phyloP scores from a whole-genome alignment of 225 moss, liverwort and hornwort species.

The Sphagnum tenellum region DNA sequence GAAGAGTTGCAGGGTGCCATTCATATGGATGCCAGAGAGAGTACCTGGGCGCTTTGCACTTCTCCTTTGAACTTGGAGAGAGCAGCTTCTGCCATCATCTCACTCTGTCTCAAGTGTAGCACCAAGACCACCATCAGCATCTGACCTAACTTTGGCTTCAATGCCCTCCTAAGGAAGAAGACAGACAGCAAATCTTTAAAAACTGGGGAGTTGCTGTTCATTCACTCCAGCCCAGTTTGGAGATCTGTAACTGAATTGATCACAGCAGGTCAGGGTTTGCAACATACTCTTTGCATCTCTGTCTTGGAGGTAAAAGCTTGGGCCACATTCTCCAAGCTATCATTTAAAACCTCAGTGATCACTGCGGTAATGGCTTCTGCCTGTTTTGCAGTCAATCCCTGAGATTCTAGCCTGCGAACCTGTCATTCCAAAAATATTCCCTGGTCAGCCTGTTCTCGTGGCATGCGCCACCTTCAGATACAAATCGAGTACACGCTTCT shows the following conservation, averaged over 20 bases:
- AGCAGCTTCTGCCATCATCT: conserved; percentile 96
- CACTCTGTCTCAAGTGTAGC: conserved; percentile 48
- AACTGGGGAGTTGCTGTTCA: neutral
- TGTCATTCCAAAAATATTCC: conserved; percentile 9
- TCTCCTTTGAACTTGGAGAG: conserved; percentile 94
- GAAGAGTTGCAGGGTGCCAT: no score
- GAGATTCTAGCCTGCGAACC: conserved; percentile 93
- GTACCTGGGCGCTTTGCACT: conserved; percentile 83
- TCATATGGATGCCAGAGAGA: no score
- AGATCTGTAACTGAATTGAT: neutral
- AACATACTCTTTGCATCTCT: conserved; percentile 90
- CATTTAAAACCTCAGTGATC: conserved; percentile 96
- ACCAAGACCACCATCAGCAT: no score
- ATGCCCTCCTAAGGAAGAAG: neutral
- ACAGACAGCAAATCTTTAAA: neutral
- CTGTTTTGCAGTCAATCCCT: conserved; percentile 88
- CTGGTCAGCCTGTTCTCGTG: neutral
- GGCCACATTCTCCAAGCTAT: conserved; percentile 97
- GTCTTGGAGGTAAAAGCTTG: conserved; percentile 91
- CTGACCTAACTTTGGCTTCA: no score
- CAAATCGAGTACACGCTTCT: no score
- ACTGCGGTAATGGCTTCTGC: conserved; percentile 97
- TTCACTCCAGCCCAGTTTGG: neutral
- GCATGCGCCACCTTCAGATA: no score
- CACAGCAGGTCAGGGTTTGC: conserved; percentile 1